phyloP scores from a whole-genome alignment of 2,329 filamentous ascomycete genomes.

The Monosporascus sp. region DNA sequence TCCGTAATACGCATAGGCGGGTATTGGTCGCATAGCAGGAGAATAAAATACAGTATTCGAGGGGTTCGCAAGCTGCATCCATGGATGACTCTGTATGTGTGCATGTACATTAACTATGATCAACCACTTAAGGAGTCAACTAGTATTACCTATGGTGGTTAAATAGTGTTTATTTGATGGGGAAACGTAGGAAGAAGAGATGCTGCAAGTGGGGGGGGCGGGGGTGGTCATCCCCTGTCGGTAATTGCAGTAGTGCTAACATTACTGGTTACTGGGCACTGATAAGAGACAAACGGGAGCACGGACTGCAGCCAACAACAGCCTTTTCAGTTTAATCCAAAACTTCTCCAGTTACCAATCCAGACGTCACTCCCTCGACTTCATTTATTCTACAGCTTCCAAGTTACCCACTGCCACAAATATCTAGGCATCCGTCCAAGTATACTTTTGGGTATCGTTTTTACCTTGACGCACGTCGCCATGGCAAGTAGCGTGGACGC shows the following conservation, averaged over 20 bases:
- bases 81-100: neutral
- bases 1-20: too few species aligned
- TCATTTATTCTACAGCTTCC: neutral
- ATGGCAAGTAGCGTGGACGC: constrained; percentile 86
- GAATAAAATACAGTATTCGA: too few species aligned
- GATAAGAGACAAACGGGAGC: too few species aligned
- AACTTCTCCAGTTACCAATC: neutral
- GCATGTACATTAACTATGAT: neutral
- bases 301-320: too few species aligned
- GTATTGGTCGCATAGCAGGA: too few species aligned
- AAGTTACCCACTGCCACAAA: neutral
- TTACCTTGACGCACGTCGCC: neutral
- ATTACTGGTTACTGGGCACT: neutral
- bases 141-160: neutral
- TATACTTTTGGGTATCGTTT: neutral
- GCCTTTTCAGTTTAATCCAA: neutral
- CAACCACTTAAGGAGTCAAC: neutral
- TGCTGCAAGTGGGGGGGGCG: neutral
- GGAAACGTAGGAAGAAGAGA: neutral
- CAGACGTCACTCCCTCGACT: neutral
- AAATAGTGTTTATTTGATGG: neutral
- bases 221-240: neutral
- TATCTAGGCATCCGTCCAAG: neutral
- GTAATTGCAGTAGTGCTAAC: neutral
- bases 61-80: neutral